A percentile compares a stretch with the other conserved stretches of the same genome.
Conservation (phyloP, 495 filamentous ascomycete genomes). For the Neurospora sp. region DNA sequence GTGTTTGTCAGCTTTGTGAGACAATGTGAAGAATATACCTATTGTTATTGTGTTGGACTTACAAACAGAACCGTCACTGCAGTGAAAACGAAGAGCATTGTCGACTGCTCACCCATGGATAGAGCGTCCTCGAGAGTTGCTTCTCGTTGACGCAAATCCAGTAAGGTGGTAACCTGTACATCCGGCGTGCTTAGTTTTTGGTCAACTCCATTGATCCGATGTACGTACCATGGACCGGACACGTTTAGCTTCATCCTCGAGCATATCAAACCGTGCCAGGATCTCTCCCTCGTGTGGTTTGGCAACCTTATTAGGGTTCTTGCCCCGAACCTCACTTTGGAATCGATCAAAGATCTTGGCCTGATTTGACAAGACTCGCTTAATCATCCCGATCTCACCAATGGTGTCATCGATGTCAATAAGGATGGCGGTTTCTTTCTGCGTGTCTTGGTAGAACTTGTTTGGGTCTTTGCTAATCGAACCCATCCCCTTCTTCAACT, state of each 20-base stretch:
- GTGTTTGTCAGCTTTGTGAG: background rate
- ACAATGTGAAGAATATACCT: background rate
- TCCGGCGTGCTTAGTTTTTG: background rate
- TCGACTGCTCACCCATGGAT: slow-evolving; percentile 4
- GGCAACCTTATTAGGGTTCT: background rate
- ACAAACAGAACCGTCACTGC: slow-evolving; percentile 5
- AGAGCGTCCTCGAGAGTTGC: slow-evolving; percentile 3
- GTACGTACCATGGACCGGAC: slow-evolving; percentile 4
- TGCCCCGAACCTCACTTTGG: background rate
- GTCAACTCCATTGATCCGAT: background rate
- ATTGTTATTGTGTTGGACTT: background rate
- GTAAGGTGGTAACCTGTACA: background rate
- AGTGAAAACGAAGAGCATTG: slow-evolving; percentile 7
- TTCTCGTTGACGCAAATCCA: slow-evolving; percentile 4
- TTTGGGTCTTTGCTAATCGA: slow-evolving; percentile 7
- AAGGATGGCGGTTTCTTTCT: slow-evolving; percentile 1
- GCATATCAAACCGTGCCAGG: background rate
- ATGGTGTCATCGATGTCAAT: slow-evolving; percentile 5
- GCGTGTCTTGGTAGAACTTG: slow-evolving; percentile 3
- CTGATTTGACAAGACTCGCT: slow-evolving; percentile 3
- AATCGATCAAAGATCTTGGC: background rate
- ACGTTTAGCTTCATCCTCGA: slow-evolving; percentile 2
- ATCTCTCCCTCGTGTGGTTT: background rate
- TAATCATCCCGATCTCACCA: slow-evolving; percentile 7
- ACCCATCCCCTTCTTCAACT: slow-evolving; percentile 1